Evolutionary conservation across 2,329 filamentous ascomycete genomes (phyloP), one percentile per base, ranked within the genome.

Genomic region (Pseudogymnoascus verrucosus): DNA sequence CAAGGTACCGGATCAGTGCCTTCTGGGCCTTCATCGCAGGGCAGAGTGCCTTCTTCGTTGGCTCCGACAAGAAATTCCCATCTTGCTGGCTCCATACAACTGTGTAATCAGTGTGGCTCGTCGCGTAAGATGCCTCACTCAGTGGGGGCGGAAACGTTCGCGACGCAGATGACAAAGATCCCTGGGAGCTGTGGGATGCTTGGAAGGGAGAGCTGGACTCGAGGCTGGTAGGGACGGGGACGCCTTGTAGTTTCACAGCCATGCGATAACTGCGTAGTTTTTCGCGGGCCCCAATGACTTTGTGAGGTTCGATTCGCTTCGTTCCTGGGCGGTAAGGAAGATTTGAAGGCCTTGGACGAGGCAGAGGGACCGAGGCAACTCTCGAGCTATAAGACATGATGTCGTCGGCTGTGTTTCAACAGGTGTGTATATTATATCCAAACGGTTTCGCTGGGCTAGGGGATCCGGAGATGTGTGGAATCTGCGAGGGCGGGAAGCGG

Each of bases 1-100:
- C 69, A 51, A 74, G 61, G 37, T 65, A 65, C 16, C 72, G 68
- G 14, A 72, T 64, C 19, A 74, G 66, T 14, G 70, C 71, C 37
- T 71, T 69, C 65, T 71, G 70, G 5, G 69, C 69, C 44, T 66
- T 71, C 7, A 63, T 61, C 19, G 54, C 59, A 16, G 69, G 68
- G 10, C 8, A 26, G 3, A 74, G 64, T 16, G 23, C 62, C 21
- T 62, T 71, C 57, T 71, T 69, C 3, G 4, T 63, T 14, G 68
- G 66, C 14, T 64, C 62, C 47, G 65, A 66, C 4, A 72, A 65
- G 26, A 47, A 62, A n/a, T 67, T 68, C 16, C 71, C 71, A 65
- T 69, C 59, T 61, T 61, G 59, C 19, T 39, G 36, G 36, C 59
- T 61, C 14, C 14, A 61, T 11, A 61, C 59, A 40, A 61, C 59